phyloP scores from a whole-genome alignment of 495 filamentous ascomycete species.

The Talaromyces wortmannii region DNA sequence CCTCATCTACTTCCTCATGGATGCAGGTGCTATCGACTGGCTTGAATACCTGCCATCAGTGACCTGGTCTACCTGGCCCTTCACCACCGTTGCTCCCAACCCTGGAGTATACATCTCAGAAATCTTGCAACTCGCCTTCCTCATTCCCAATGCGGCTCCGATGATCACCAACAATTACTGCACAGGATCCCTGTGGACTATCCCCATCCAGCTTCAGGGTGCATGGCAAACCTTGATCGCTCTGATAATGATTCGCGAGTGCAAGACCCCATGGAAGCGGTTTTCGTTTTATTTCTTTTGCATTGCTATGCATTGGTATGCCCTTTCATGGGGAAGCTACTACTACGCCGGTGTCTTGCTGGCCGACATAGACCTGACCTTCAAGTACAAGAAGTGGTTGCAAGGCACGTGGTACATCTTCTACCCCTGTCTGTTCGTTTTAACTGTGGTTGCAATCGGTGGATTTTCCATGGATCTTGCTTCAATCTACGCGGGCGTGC shows the following conservation, averaged over 20 bases:
- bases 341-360: conserved; percentile 31
- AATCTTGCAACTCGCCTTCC: conserved; percentile 27
- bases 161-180: conserved; percentile 35
- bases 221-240: conserved; percentile 27
- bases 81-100: conserved; percentile 16
- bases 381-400: conserved; percentile 26
- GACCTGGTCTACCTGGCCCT: conserved; percentile 37
- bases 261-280: conserved; percentile 37
- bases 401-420: conserved; percentile 12
- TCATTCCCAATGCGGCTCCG: conserved; percentile 36
- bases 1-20: conserved; percentile 36
- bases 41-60: conserved; percentile 32
- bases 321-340: conserved; percentile 27
- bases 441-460: conserved; percentile 10
- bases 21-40: conserved; percentile 25
- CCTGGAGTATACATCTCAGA: conserved; percentile 26
- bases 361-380: conserved; percentile 33
- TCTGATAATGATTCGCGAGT: conserved; percentile 28
- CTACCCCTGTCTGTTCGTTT: conserved; percentile 19
- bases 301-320: conserved; percentile 32
- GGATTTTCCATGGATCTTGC: conserved; percentile 22
- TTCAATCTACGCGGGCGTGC: conserved; percentile 15
- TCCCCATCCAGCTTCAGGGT: conserved; percentile 33
- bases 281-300: conserved; percentile 29
- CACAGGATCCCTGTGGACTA: conserved; percentile 36